A percentile compares a stretch with the other conserved stretches of the same genome.
These are phyloP conservation scores for Exophiala sideris DNA, from an alignment of 2,329 filamentous ascomycete species.

Conservation along the genomic window DNA sequence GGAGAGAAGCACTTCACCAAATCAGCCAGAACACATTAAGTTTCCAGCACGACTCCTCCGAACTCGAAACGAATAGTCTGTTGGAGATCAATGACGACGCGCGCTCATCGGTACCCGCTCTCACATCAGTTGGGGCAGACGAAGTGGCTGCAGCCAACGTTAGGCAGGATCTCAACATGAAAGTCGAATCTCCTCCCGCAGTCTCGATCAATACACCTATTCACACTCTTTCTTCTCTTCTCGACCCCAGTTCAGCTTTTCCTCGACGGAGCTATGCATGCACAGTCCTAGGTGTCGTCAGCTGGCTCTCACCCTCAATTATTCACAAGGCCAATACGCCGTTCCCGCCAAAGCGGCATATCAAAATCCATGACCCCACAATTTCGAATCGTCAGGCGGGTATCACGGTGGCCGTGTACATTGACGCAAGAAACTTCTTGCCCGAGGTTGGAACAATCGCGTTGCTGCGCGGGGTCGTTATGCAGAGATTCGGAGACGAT, in stretches of 20 bases:
- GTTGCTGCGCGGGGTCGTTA: constrained; percentile 30
- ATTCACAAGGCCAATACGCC: constrained; percentile 26
- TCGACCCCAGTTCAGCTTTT: constrained; percentile 17
- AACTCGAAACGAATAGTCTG: background rate
- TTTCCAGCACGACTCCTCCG: background rate
- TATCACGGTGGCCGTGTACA: constrained; percentile 31
- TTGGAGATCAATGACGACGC: background rate
- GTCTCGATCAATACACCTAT: constrained; percentile 10
- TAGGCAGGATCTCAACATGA: background rate
- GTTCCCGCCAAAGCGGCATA: constrained; percentile 32
- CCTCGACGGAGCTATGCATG: constrained; percentile 30
- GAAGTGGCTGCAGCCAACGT: no score
- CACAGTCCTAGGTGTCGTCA: constrained; percentile 29
- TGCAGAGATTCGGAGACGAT: constrained; percentile 30
- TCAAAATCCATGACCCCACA: constrained; percentile 31
- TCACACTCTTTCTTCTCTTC: constrained; percentile 25
- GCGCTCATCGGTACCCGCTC: no score
- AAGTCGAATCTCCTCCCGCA: background rate
- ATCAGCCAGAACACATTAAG: constrained; percentile 1
- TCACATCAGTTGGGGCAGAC: no score
- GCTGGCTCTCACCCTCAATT: constrained; percentile 28
- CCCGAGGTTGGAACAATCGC: constrained; percentile 31
- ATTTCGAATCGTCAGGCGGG: constrained; percentile 22
- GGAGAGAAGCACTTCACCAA: constrained; percentile 18
- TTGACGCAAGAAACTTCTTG: constrained; percentile 30